Evolutionary conservation across 768 basidiomycete genomes (phyloP).

Genomic region (Russula virescens): DNA sequence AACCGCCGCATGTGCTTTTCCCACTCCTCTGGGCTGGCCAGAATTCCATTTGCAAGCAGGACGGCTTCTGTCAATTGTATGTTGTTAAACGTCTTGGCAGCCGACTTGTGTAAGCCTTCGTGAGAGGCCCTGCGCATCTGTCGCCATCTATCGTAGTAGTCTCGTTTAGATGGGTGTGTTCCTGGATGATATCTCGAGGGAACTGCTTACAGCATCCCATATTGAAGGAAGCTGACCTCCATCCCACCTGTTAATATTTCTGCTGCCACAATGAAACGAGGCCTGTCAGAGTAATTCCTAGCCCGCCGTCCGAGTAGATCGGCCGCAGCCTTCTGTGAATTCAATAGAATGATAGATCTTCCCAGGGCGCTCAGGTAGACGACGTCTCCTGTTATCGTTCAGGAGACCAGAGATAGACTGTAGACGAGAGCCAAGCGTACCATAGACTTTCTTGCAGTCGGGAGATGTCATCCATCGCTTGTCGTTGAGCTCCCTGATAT

Average conservation of each 20-base stretch:
- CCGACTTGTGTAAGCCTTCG: constrained; percentile 21
- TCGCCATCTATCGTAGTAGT: constrained; percentile 9
- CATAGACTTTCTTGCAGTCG: constrained; percentile 14
- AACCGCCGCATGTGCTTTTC: constrained; percentile 22
- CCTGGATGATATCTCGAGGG: background rate
- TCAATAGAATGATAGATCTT: constrained; percentile 42
- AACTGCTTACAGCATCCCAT: constrained; percentile 16
- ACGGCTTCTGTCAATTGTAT: constrained; percentile 19
- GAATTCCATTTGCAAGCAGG: constrained; percentile 12
- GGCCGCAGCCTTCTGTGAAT: constrained; percentile 37
- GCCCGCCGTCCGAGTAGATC: constrained; percentile 47
- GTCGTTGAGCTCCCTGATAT: constrained; percentile 16
- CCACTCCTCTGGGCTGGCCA: constrained; percentile 13
- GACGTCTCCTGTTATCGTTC: constrained; percentile 29
- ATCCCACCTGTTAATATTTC: constrained; percentile 21
- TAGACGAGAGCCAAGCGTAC: constrained; percentile 5
- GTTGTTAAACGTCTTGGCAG: constrained; percentile 13
- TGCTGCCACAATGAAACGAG: constrained; percentile 28
- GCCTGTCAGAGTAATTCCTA: constrained; percentile 47
- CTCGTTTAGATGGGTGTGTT: background rate
- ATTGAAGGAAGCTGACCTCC: constrained; percentile 19
- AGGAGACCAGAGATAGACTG: background rate
- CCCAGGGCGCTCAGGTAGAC: constrained; percentile 45
- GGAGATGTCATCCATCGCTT: constrained; percentile 18
- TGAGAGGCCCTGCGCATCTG: constrained; percentile 22